Percentiles rank a stretch among this genome's conserved stretches.
Evolutionary conservation across 345 rosid species (phyloP).

Genomic region (Melastoma malabathricum): DNA sequence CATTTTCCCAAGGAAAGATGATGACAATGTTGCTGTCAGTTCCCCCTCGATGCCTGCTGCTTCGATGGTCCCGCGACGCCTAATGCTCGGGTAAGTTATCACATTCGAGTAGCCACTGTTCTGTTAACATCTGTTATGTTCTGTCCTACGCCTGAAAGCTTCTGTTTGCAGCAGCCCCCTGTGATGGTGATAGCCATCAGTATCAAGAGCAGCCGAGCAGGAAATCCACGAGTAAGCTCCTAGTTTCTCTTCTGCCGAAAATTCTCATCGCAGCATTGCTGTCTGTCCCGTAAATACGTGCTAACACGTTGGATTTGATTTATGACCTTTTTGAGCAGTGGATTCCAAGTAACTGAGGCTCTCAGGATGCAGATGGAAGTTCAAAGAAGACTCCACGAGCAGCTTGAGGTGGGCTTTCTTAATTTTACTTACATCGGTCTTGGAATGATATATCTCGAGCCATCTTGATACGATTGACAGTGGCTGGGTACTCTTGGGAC

Average conservation of each 20-base stretch:
- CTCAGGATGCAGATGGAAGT: conserved; percentile 96
- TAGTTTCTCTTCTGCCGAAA: conserved; percentile 1
- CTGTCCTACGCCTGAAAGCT: too few species aligned
- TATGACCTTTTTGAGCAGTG: conserved; percentile 31
- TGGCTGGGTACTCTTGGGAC: conserved; percentile 6
- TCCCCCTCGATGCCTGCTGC: conserved; percentile 18
- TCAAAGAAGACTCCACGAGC: conserved; percentile 83
- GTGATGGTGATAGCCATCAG: conserved; percentile 65
- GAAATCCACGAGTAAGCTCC: conserved; percentile 63
- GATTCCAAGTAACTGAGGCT: conserved; percentile 86
- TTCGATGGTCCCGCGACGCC: conserved; percentile 60
- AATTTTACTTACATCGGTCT: not conserved
- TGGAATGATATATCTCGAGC: not conserved
- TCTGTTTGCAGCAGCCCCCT: conserved; percentile 32
- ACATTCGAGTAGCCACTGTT: not conserved
- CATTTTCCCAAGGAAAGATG: too few species aligned
- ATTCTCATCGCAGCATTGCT: conserved; percentile 1
- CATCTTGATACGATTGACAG: not conserved
- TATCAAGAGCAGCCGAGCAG: conserved; percentile 48
- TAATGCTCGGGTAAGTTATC: conserved; percentile 12
- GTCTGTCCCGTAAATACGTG: not conserved
- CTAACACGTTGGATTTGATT: not conserved
- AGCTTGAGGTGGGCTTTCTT: conserved; percentile 59
- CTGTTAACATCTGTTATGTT: not conserved
- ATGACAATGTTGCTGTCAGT: too few species aligned